phyloP scores from a whole-genome alignment of 495 filamentous ascomycete species.

The Aspergillus mulundensis region DNA sequence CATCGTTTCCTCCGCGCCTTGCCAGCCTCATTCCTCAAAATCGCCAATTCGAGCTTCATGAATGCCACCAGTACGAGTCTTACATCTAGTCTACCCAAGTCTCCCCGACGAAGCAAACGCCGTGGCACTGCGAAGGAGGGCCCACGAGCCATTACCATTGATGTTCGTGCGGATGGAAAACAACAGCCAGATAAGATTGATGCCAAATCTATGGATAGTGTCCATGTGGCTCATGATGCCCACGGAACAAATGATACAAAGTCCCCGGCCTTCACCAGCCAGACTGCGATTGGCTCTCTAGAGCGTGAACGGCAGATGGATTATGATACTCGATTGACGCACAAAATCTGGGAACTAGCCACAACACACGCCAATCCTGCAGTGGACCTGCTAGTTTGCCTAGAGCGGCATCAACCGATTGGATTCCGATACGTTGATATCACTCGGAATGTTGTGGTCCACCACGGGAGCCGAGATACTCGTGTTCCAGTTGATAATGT shows the following conservation, averaged over 20 bases:
- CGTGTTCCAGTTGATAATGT: slow-evolving; percentile 94
- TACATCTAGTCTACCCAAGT: slow-evolving; percentile 76
- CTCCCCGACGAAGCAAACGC: slow-evolving; percentile 58
- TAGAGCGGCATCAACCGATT: slow-evolving; percentile 87
- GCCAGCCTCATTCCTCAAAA: slow-evolving; percentile 86
- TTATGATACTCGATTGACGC: slow-evolving; percentile 84
- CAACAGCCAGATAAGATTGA: slow-evolving; percentile 48
- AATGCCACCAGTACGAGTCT: slow-evolving; percentile 85
- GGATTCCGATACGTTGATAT: slow-evolving; percentile 98
- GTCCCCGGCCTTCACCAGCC: neutral
- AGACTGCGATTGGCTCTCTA: slow-evolving; percentile 24
- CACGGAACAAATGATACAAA: slow-evolving; percentile 17
- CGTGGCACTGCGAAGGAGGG: slow-evolving; percentile 50
- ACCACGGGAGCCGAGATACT: slow-evolving; percentile 87
- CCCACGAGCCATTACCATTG: slow-evolving; percentile 20
- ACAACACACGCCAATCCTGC: slow-evolving; percentile 91
- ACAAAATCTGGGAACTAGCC: slow-evolving; percentile 91
- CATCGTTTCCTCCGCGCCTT: slow-evolving; percentile 88
- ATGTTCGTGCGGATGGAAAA: slow-evolving; percentile 37
- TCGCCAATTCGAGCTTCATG: slow-evolving; percentile 93
- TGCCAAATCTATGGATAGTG: slow-evolving; percentile 15
- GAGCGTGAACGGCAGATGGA: slow-evolving; percentile 66
- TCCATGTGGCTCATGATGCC: slow-evolving; percentile 17
- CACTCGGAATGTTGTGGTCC: slow-evolving; percentile 81
- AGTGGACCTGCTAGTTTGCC: slow-evolving; percentile 85